Conservation (phyloP, 73 alveolate genomes). For the Stentor coeruleus region DNA sequence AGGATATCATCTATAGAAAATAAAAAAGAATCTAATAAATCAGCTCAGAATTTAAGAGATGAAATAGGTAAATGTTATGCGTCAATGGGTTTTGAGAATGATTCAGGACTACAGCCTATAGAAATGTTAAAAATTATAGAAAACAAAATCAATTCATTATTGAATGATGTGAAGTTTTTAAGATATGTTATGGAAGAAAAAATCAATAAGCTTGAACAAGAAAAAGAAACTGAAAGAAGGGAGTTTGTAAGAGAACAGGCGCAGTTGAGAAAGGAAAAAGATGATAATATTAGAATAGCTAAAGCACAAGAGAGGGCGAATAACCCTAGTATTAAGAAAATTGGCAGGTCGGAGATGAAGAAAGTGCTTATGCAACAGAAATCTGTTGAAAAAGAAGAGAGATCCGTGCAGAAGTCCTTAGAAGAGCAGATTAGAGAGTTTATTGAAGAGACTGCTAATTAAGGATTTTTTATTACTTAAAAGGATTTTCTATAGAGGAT, state of each 20-base stretch:
- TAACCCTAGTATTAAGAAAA: not conserved
- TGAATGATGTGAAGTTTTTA: not conserved
- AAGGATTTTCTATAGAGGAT: conserved; percentile 12
- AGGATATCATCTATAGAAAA: not conserved
- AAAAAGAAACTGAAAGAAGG: not conserved
- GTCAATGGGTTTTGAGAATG: not conserved
- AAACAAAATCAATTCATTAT: not conserved
- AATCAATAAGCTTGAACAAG: not conserved
- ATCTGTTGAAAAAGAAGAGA: conserved; percentile 2
- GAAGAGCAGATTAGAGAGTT: conserved; percentile 23
- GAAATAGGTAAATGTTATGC: not conserved
- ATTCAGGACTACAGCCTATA: not conserved
- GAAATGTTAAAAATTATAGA: conserved; percentile 20
- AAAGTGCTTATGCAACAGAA: not conserved
- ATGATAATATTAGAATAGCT: not conserved
- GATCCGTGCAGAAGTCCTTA: not conserved
- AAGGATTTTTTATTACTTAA: conserved; percentile 3
- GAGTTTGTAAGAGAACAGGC: conserved; percentile 4
- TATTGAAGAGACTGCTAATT: not conserved
- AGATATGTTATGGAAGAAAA: not conserved
- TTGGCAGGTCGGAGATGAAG: conserved; percentile 6
- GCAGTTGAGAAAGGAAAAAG: not conserved
- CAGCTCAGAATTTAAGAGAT: not conserved
- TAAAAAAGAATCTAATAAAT: not conserved
- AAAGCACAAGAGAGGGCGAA: not conserved